A percentile compares a stretch with the other conserved stretches of the same genome.
Conservation (phyloP, 257 asterid genomes). For the Petunia secreta region DNA sequence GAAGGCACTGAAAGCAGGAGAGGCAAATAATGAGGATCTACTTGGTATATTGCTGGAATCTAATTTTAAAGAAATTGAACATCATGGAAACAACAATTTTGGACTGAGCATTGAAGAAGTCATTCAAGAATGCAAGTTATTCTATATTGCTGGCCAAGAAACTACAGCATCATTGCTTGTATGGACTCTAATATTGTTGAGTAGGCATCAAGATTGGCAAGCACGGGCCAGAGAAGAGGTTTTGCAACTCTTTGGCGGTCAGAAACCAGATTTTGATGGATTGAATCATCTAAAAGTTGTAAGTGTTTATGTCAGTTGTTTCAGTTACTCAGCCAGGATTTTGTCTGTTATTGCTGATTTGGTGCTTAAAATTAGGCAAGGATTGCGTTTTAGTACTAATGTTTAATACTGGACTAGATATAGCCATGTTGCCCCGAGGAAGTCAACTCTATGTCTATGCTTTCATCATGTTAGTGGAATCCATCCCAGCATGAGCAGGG, state of each 20-base stretch:
- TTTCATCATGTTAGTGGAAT: not conserved
- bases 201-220: constrained; percentile 39
- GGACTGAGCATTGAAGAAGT: not conserved
- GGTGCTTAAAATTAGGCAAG: no score
- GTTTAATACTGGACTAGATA: not conserved
- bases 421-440: not conserved
- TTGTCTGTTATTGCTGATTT: not conserved
- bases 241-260: constrained; percentile 35
- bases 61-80: no score
- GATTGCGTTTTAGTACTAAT: not conserved
- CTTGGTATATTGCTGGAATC: no score
- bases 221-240: constrained; percentile 42
- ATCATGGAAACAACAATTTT: no score
- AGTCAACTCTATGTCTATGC: not conserved
- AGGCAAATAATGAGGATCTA: no score
- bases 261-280: constrained; percentile 36
- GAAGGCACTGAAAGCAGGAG: constrained; percentile 13
- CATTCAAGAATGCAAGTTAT: constrained; percentile 53
- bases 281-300: constrained; percentile 43
- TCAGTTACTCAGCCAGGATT: not conserved
- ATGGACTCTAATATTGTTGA: constrained; percentile 55
- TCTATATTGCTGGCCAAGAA: constrained; percentile 58
- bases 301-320: constrained; percentile 20
- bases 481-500: not conserved
- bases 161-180: constrained; percentile 52